Evolutionary conservation across 208 protist species (phyloP).

Genomic region (Trypanosoma conorhini): DNA sequence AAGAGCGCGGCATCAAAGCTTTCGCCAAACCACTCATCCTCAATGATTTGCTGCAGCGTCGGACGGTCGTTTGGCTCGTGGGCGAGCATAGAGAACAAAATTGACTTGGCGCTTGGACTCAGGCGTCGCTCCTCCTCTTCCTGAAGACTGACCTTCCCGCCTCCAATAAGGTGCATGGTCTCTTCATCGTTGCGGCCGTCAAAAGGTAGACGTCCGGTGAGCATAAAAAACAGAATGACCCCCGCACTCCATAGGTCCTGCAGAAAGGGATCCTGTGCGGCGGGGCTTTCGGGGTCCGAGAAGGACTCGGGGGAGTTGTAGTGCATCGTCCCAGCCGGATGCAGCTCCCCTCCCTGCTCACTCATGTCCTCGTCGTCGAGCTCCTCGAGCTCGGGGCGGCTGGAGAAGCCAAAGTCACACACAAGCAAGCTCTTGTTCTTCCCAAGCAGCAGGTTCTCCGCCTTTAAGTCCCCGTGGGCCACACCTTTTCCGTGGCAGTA

Average conservation of each 20-base stretch:
- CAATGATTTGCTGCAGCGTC: constrained; percentile 85
- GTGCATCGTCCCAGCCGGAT: constrained; percentile 71
- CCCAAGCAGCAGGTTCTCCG: constrained; percentile 87
- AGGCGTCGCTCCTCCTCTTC: constrained; percentile 79
- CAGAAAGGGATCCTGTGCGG: constrained; percentile 69
- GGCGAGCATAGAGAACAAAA: constrained; percentile 78
- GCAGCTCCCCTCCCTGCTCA: constrained; percentile 28
- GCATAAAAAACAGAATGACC: constrained; percentile 94
- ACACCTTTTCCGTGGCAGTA: constrained; percentile 94
- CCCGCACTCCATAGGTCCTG: constrained; percentile 92
- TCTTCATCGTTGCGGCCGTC: constrained; percentile 94
- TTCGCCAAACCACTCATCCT: constrained; percentile 80
- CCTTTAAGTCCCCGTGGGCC: constrained; percentile 90
- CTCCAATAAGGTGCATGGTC: constrained; percentile 88
- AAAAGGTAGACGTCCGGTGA: constrained; percentile 97
- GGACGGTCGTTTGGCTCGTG: constrained; percentile 81
- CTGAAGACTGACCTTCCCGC: constrained; percentile 48
- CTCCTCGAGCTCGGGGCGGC: constrained; percentile 37
- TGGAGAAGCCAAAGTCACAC: constrained; percentile 92
- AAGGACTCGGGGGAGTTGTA: constrained; percentile 79
- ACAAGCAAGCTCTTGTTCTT: constrained; percentile 73
- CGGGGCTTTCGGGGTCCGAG: not conserved
- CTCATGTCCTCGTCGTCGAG: constrained; percentile 59
- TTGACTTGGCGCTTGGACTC: constrained; percentile 46
- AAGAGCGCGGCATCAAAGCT: constrained; percentile 64